Evolutionary conservation across 148 eudicot species (phyloP), one percentile per base, ranked within the genome.

Genomic region (Fagopyrum homotropicum): DNA sequence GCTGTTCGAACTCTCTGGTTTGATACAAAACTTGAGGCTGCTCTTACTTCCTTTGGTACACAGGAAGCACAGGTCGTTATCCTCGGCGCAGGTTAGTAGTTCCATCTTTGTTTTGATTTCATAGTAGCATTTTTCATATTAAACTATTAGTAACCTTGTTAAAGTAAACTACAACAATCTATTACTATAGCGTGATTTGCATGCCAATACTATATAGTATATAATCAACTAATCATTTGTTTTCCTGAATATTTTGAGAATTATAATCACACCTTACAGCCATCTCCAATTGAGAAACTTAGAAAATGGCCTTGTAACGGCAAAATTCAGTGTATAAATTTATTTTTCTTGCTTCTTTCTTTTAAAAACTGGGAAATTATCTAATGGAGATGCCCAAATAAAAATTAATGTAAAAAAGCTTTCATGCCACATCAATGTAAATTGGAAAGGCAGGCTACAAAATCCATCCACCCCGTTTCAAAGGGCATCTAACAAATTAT

Each of bases 1-100:
- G 98, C 98, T 7, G 91, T 94, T 61, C 72, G 98, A 19, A 94
- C 98, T 2, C 87, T 94, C 17, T 94, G 98, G 98, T 94, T 94
- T 55, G 98, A 94, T 59, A 63, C 87, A 2, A 88, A 90, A 70
- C 89, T 91, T 72, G 93, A 94, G 80, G 89, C 85, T 40, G 93
- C 98, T 48, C 77, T 91, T 30, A 80, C 45, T 55, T 87, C 91
- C 15, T 86, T 88, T 69, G 81, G 70, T 45, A 80, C 83, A 52
- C 86, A 87, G 73, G 85, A 57, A 35, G 82, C 92, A 47, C 97
- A 91, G 74, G 84, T 90, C 35, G 93, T 94, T 75, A 89, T 94
- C 74, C 97, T 94, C 10, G 98, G 97, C 72, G 97, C 97, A 88
- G 98, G 98, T 91, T 70, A 75, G 88, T 85, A 45, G 52, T 4